Conservation (phyloP, 768 basidiomycete genomes). For the Rhizopogon rudus region DNA sequence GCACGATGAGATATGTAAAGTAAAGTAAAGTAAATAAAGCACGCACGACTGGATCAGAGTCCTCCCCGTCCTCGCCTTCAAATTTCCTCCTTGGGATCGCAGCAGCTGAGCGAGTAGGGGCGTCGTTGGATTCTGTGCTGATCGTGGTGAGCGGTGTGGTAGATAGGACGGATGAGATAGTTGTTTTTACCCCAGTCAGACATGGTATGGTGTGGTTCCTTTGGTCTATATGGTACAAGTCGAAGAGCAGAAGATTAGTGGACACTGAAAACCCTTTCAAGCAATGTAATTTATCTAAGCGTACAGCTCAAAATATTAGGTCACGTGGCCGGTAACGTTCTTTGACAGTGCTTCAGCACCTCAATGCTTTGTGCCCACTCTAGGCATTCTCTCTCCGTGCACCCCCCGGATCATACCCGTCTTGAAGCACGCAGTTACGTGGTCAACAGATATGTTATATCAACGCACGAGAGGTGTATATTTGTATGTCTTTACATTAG, state of each 20-base stretch:
- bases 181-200: constrained; percentile 42
- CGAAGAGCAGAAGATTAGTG: no score
- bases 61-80: constrained; percentile 91
- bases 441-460: no score
- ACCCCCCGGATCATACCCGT: no score
- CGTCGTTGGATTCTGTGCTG: constrained; percentile 33
- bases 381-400: no score
- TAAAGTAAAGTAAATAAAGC: constrained; percentile 3
- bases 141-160: constrained; percentile 17
- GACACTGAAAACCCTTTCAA: no score
- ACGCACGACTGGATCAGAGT: constrained; percentile 69
- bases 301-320: not conserved
- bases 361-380: no score
- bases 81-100: constrained; percentile 55
- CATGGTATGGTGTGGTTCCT: constrained; percentile 21
- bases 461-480: no score
- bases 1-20: no score
- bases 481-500: no score
- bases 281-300: not conserved
- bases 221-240: not conserved
- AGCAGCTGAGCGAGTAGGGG: constrained; percentile 22
- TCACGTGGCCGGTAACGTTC: not conserved
- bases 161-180: not conserved
- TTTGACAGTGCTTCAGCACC: no score
- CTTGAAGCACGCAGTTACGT: no score